Base-by-base conservation (phyloP, 805 yeast species). In the Ogataea neopini region DNA sequence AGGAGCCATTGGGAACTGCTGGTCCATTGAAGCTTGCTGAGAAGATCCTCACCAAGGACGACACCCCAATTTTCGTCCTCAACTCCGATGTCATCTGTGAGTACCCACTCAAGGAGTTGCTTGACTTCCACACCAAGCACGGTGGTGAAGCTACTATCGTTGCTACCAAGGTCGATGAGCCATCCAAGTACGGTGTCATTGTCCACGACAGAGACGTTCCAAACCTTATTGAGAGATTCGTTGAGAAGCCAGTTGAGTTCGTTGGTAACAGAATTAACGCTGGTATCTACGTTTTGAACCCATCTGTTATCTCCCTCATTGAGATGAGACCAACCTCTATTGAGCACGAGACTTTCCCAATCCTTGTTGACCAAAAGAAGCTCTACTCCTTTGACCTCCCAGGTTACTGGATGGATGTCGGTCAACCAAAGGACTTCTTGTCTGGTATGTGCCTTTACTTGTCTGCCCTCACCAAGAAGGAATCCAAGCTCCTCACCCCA, bases 401-500 rank as follows among this genome's bases (percentile, higher is more conserved):
- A 79, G 98, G 99, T 59, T 94, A 84, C 88, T 94, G 99, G 99
- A 94, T 94, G 99, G 99, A 94, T 73, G 97, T 94, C 61, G 99
- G 99, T 73, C 99, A 94, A 80, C 99, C 99, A 81, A 94, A 92
- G 83, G 99, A 94, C 75, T 94, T 90, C 84, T 75, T 94, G 58
- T 84, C 96, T 51, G 99, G 99, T 72, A 88, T 97, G 64, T 83
- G 90, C 61, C 77, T 92, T 57, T 94, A 91, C 80, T 80, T 94
- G 71, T 79, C 86, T 69, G 85, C 98, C 47, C 75, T 90, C 67
- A 72, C 92, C 62, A 86, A 86, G 82, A 88, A 84, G 74, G 68
- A 74, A 60, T 87, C 97, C 55, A 79, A 79, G 61, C 68, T 74
- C 59, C 82, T 91, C 68, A 80, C 83, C 52, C 66, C 80, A 42